A percentile compares a stretch with the other conserved stretches of the same genome.
Evolutionary conservation across 257 asterid species (phyloP).

Genomic region (Solanum dulcamara): DNA sequence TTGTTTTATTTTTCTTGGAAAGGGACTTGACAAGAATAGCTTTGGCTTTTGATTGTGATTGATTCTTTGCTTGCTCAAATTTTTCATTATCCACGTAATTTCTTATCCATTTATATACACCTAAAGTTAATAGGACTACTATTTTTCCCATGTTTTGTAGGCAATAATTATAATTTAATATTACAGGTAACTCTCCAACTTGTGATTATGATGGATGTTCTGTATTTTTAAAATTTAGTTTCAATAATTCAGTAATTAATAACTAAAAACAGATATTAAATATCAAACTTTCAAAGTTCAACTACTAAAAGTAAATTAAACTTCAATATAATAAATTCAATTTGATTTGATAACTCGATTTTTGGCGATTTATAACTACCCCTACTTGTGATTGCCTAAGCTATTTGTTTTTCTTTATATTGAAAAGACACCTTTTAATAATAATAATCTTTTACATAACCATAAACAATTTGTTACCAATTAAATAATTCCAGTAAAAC

Average conservation of each 20-base stretch:
- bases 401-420: not conserved
- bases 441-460: not conserved
- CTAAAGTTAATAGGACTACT: not conserved
- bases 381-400: not conserved
- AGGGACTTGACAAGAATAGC: not conserved
- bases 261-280: not conserved
- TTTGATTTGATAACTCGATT: not conserved
- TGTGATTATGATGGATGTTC: not conserved
- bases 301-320: rapidly evolving
- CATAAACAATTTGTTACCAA: not conserved
- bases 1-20: not conserved
- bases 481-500: not conserved
- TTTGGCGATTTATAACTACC: not conserved
- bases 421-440: not conserved
- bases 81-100: not conserved
- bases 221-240: not conserved
- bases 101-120: not conserved
- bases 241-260: not conserved
- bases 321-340: not conserved
- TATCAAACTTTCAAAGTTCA: not conserved
- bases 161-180: not conserved
- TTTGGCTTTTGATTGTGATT: not conserved
- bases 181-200: not conserved
- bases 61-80: not conserved
- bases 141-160: not conserved